Conservation (phyloP, 164 flowering plant genomes). For the Sextonia rubra region DNA sequence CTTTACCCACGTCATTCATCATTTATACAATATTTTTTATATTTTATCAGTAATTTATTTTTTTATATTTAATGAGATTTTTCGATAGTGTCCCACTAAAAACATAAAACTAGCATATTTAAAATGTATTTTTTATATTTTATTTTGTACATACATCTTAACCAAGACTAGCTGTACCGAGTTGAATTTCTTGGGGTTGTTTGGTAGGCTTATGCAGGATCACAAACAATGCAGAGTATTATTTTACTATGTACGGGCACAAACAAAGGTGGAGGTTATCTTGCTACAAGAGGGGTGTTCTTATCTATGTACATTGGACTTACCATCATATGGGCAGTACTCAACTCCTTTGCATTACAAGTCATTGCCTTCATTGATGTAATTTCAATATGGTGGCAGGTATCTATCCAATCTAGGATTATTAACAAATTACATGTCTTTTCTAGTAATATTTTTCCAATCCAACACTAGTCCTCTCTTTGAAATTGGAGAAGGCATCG, state of each 20-base stretch:
- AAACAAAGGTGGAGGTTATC: slow-evolving; percentile 64
- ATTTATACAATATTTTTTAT: too few relatives aligned
- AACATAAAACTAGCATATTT: too few relatives aligned
- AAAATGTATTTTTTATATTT: too few relatives aligned
- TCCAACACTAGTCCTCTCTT: background rate
- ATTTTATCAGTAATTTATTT: too few relatives aligned
- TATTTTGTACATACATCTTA: too few relatives aligned
- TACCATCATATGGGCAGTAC: slow-evolving; percentile 62
- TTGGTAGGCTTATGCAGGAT: slow-evolving; percentile 61
- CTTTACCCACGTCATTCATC: too few relatives aligned
- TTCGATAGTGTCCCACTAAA: too few relatives aligned
- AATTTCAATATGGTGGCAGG: slow-evolving; percentile 87
- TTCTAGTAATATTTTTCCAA: background rate
- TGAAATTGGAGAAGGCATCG: background rate
- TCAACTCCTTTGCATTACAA: slow-evolving; percentile 63
- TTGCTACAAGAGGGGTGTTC: slow-evolving; percentile 63
- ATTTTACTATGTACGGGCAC: slow-evolving; percentile 62
- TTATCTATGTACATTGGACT: slow-evolving; percentile 60
- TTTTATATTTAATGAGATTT: too few relatives aligned
- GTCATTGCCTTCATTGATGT: slow-evolving; percentile 66
- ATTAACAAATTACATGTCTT: background rate
- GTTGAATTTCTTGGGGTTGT: background rate
- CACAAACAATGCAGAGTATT: slow-evolving; percentile 60
- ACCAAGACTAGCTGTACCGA: too few relatives aligned
- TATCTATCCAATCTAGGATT: slow-evolving; percentile 11